These are phyloP conservation scores for Geoglossum glabrum DNA, from an alignment of 495 filamentous ascomycete species.

Conservation along the genomic window DNA sequence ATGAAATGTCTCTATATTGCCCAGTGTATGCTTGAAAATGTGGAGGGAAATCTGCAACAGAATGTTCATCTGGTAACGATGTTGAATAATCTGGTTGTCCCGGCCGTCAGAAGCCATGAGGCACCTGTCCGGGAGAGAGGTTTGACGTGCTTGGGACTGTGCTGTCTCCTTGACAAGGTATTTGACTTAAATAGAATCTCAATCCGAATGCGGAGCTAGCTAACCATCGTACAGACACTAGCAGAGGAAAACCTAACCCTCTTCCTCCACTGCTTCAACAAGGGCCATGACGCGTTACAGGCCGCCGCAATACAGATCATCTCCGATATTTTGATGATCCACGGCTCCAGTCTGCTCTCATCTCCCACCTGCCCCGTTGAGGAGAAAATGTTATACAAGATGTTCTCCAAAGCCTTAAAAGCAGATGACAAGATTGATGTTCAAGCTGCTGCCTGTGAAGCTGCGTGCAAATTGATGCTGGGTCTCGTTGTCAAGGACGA, in stretches of 20 bases:
- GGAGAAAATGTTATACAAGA: conserved; percentile 45
- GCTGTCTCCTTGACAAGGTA: conserved; percentile 72
- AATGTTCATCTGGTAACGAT: conserved; percentile 80
- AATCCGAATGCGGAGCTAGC: background rate
- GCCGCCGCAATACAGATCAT: conserved; percentile 78
- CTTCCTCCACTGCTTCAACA: conserved; percentile 89
- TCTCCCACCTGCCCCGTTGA: conserved; percentile 27
- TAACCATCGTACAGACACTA: conserved; percentile 32
- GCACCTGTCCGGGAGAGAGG: conserved; percentile 82
- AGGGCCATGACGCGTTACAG: conserved; percentile 77
- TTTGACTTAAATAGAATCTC: conserved; percentile 6
- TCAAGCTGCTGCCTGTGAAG: conserved; percentile 62
- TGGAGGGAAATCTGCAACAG: conserved; percentile 61
- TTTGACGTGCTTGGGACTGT: conserved; percentile 72
- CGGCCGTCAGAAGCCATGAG: conserved; percentile 82
- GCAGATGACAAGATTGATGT: conserved; percentile 47
- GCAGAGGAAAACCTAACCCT: conserved; percentile 84
- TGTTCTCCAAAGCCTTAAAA: conserved; percentile 57
- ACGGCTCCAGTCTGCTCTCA: conserved; percentile 29
- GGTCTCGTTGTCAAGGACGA: conserved; percentile 39
- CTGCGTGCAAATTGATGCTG: conserved; percentile 72
- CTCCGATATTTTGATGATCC: conserved; percentile 78
- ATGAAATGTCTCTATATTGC: conserved; percentile 97
- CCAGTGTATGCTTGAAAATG: conserved; percentile 89
- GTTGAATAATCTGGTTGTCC: conserved; percentile 91